Conservation (phyloP, 129 eudicot genomes). For the Lactuca sativa region DNA sequence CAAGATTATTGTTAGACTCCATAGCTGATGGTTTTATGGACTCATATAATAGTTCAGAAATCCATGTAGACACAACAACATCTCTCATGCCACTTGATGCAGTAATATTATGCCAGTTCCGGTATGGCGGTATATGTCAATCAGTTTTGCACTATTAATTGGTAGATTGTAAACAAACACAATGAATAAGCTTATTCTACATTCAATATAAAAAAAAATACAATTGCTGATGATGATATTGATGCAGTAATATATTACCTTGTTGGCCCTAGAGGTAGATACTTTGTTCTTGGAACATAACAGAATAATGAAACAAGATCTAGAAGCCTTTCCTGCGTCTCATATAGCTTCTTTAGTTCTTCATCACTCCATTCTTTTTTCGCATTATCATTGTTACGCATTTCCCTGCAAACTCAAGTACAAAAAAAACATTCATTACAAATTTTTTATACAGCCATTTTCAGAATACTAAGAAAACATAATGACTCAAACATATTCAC, state of each 20-base stretch:
- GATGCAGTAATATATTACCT: conserved; percentile 43
- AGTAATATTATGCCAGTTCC: conserved; percentile 85
- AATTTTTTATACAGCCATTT: background rate
- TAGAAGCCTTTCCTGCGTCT: conserved; percentile 89
- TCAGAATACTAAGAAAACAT: background rate
- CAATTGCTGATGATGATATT: too few relatives aligned
- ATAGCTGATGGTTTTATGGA: conserved; percentile 53
- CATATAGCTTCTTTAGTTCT: conserved; percentile 96
- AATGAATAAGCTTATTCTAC: too few relatives aligned
- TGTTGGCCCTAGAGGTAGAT: conserved; percentile 96
- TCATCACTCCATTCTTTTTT: conserved; percentile 97
- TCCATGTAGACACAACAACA: conserved; percentile 91
- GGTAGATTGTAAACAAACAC: conserved; percentile 14
- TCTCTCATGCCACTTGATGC: conserved; percentile 85
- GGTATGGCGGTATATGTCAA: conserved; percentile 93
- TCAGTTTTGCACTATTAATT: conserved; percentile 81
- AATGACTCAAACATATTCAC: too few relatives aligned
- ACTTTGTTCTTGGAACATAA: conserved; percentile 91
- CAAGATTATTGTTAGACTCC: conserved; percentile 66
- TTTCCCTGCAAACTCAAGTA: conserved; percentile 58
- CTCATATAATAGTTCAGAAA: conserved; percentile 88
- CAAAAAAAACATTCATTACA: background rate
- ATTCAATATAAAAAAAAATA: too few relatives aligned
- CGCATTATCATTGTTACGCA: conserved; percentile 93
- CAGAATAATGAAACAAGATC: conserved; percentile 96